Percentiles rank a stretch among this genome's conserved stretches.
These are phyloP conservation scores for Pseudogymnoascus destructans DNA, from an alignment of 2,329 filamentous ascomycete genomes.

Conservation along the genomic window DNA sequence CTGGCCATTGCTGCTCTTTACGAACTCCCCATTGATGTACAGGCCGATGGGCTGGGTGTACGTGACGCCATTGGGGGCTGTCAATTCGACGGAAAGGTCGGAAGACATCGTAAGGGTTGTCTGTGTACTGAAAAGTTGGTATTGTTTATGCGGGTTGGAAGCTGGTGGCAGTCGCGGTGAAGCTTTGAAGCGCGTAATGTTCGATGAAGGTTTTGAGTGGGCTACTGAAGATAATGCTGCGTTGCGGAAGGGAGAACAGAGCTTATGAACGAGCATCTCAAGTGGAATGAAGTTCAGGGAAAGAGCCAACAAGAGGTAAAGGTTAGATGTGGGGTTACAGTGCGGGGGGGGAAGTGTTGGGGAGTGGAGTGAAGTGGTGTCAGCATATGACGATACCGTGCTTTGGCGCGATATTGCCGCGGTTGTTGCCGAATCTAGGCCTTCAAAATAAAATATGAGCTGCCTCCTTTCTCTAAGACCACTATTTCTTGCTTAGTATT, in stretches of 20 bases:
- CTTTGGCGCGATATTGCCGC: constrained; percentile 4
- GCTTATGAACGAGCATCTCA: neutral
- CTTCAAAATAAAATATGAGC: neutral
- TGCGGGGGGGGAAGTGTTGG: neutral
- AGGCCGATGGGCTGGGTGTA: constrained; percentile 64
- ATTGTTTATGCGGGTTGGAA: neutral
- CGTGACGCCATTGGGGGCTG: constrained; percentile 60
- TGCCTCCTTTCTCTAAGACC: neutral
- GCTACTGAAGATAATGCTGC: neutral
- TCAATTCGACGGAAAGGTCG: constrained; percentile 44
- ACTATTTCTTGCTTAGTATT: neutral
- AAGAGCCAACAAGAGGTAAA: neutral
- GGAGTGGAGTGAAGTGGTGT: neutral
- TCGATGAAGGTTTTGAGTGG: neutral
- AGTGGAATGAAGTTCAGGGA: neutral
- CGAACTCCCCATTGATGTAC: constrained; percentile 75
- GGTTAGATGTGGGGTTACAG: neutral
- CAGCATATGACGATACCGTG: neutral
- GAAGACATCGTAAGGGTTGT: constrained; percentile 26
- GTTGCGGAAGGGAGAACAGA: neutral
- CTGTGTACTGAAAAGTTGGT: neutral
- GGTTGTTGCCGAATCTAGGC: neutral
- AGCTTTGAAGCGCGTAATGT: neutral
- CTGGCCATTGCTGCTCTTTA: constrained; percentile 49
- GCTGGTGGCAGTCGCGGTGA: neutral